A percentile compares a stretch with the other conserved stretches of the same genome.
Evolutionary conservation across 768 basidiomycete species (phyloP).

Genomic region (Termitomyces sp.): DNA sequence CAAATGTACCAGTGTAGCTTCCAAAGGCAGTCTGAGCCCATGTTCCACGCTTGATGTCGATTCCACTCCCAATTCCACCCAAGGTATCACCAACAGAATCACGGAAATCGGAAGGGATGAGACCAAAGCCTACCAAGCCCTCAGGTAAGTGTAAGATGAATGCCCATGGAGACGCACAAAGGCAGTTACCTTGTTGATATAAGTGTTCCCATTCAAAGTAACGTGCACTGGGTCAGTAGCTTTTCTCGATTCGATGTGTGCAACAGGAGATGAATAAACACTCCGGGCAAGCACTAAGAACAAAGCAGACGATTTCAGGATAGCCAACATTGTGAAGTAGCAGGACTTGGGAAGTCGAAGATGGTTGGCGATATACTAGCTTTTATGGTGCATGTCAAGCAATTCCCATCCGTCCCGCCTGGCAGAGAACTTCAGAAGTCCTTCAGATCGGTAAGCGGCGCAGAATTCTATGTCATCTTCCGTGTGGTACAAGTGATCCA

Average conservation of each 20-base stretch:
- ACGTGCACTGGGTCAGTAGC: conserved; percentile 9
- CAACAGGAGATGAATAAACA: conserved; percentile 3
- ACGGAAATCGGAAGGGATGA: conserved; percentile 54
- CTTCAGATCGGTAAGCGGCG: background rate
- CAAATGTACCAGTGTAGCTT: conserved; percentile 43
- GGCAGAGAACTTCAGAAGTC: background rate
- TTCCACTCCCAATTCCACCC: conserved; percentile 64
- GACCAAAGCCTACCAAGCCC: conserved; percentile 62
- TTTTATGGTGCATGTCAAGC: background rate
- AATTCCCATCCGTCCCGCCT: background rate
- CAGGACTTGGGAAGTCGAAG: background rate
- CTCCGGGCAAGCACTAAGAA: conserved; percentile 1
- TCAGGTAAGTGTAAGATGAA: background rate
- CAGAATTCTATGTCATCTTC: background rate
- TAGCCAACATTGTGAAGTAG: conserved; percentile 7
- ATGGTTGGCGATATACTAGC: background rate
- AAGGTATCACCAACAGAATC: conserved; percentile 61
- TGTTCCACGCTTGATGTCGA: conserved; percentile 52
- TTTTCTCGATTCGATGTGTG: background rate
- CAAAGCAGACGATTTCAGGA: background rate
- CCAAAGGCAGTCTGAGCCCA: conserved; percentile 36
- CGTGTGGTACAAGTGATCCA: background rate
- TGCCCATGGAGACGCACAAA: background rate
- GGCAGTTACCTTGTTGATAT: conserved; percentile 15
- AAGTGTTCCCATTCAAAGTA: conserved; percentile 13